Base-by-base conservation (phyloP, 2,329 filamentous ascomycete genomes). In the Cordyceps tenuipes region DNA sequence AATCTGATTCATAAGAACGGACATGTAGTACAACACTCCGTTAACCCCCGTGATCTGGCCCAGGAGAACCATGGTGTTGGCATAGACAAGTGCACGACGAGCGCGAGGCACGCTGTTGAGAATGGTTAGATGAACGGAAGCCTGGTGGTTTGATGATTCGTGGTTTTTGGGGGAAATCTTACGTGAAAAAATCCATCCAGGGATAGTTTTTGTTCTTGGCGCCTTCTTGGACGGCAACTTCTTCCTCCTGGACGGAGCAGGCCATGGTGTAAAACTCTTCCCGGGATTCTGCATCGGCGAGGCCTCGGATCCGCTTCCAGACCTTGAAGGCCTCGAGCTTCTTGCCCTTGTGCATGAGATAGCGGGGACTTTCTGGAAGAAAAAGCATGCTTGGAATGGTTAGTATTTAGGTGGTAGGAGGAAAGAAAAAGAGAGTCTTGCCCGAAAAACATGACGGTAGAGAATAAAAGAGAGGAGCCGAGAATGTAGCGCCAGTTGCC, bases 401-500 rank as follows among this genome's bases (percentile, higher is more conserved):
- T 39, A 63, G 58, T 44, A 5, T 50, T 26, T n/a, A 23, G 29
- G 29, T 29, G 7, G 3, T 80, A 76, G 85, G 82, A 66, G 83
- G 34, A 81, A 85, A 2, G 36, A 48, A 23, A 4, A 36, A 81
- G 85, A 2, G 36, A 48, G 15, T 44, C 68, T 62, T 63, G 70
- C 70, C 70, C 72, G 17, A 67, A 67, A 50, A 72, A 72, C 72
- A 74, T 74, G 55, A 73, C 67, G 34, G 71, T 73, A 0, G 84
- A 88, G 72, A 90, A 90, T 47, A 90, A 69, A 1, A 90, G 79
- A 0, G 87, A 90, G 1, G 84, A 88, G 5, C 87, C 87, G 1
- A 90, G 82, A 62, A 90, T 90, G 69, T 84, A 89, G 43, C 87
- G 79, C 87, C 87, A 90, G 74, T 86, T 86, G 17, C 87, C 87